Conservation (phyloP, 306 rosid genomes). For the Lotus japonicus region DNA sequence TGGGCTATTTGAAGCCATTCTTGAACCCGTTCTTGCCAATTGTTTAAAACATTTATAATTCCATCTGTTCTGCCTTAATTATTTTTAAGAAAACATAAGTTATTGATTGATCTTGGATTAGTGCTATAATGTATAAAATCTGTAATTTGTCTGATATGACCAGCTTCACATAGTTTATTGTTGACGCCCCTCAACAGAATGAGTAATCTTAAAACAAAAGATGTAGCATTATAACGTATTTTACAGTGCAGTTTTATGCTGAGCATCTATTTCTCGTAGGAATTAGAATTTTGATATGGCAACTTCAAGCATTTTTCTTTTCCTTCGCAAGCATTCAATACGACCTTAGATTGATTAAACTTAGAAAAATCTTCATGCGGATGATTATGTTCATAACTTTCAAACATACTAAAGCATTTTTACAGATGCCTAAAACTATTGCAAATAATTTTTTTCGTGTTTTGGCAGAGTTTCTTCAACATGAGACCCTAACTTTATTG, state of each 20-base stretch:
- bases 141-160: background rate
- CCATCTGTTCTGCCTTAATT: background rate
- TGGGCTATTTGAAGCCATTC: conserved; percentile 18
- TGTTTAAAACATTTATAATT: conserved; percentile 4
- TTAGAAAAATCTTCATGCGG: no score
- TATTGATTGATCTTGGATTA: background rate
- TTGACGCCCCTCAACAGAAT: background rate
- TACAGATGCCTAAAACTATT: no score
- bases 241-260: no score
- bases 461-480: background rate
- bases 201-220: background rate
- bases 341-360: no score
- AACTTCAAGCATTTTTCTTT: no score
- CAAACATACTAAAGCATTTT: no score
- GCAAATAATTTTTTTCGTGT: background rate
- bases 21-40: conserved; percentile 1
- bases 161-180: background rate
- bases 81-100: background rate
- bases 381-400: no score
- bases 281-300: no score
- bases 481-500: background rate
- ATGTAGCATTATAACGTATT: no score
- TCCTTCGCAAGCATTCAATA: no score
- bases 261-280: no score
- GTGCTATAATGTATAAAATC: conserved; percentile 2